phyloP scores from a whole-genome alignment of 2,329 filamentous ascomycete species.

The Xylariaceae sp. region DNA sequence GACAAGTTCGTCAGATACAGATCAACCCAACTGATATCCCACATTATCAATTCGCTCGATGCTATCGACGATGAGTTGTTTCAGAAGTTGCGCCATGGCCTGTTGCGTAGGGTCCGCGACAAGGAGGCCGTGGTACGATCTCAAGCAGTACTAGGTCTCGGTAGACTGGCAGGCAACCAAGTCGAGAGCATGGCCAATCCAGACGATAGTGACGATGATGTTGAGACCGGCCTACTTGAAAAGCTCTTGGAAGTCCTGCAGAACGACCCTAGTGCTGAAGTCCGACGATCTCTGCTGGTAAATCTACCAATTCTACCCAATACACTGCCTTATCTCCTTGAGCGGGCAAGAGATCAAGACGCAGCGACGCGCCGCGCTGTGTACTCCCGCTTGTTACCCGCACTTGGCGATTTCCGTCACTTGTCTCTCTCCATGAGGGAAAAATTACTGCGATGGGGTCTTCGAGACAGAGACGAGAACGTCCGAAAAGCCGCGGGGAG shows the following conservation, averaged over 20 bases:
- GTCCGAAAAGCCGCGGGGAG: constrained; percentile 88
- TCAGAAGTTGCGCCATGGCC: constrained; percentile 70
- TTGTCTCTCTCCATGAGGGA: constrained; percentile 91
- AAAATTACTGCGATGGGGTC: constrained; percentile 89
- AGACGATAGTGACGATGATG: constrained; percentile 67
- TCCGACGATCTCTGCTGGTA: constrained; percentile 79
- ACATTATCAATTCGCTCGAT: constrained; percentile 88
- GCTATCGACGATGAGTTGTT: constrained; percentile 91
- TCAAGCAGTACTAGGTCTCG: constrained; percentile 88
- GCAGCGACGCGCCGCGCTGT: constrained; percentile 77
- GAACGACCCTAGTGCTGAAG: constrained; percentile 91
- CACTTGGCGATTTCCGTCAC: constrained; percentile 89
- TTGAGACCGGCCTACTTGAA: constrained; percentile 66
- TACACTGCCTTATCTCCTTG: constrained; percentile 82
- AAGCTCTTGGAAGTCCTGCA: constrained; percentile 86
- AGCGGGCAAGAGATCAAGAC: constrained; percentile 87
- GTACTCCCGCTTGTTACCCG: constrained; percentile 82
- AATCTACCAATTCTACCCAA: constrained; percentile 84
- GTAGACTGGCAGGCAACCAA: constrained; percentile 74
- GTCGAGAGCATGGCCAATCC: constrained; percentile 66
- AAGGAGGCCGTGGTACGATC: constrained; percentile 91
- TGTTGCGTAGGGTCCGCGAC: constrained; percentile 84
- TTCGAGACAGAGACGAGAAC: constrained; percentile 89
- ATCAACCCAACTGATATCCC: constrained; percentile 82
- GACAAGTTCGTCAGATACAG: constrained; percentile 91